Evolutionary conservation across 2,329 filamentous ascomycete genomes (phyloP), one percentile per base, ranked within the genome.

Genomic region (Aspergillus vadensis): DNA sequence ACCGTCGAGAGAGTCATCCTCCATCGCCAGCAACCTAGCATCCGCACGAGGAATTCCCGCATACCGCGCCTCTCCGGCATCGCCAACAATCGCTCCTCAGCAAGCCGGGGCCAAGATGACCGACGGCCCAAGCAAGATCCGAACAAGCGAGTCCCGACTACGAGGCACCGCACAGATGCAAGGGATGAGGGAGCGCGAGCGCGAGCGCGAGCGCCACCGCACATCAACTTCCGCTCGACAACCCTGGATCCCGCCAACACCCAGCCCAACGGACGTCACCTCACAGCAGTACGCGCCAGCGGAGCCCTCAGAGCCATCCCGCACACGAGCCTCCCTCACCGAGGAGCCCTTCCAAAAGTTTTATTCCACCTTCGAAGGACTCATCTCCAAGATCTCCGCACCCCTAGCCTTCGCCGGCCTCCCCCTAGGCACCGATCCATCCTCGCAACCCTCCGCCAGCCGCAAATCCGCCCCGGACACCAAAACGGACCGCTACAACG

Each of bases 361-460:
- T 78, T 99, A 98, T 77, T 93, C 85, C 60, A 92, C 92, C 1
- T 97, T 97, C 70, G 92, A 93, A 58, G 91, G 86, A 57, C 85
- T 97, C 51, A 91, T 98, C 71, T 95, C 92, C 63, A 90, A 89
- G 68, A 86, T 98, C 12, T 96, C 94, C 0, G 92, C 93, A 0
- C 93, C 93, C 1, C 81, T 99, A 30, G 94, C 93, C 3, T 99
- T 97, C 78, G 92, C 95, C 4, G 94, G 94, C 1, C 84, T 99
- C 8, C 95, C 95, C 0, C 82, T 99, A 5, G 85, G 86, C 27
- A 72, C 73, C 30, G 81, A 84, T 2, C 32, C 32, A 55, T 77
- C 79, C 32, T 54, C 71, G 19, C 32, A 36, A 15, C 32, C 32
- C 32, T 36, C 65, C 3, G 66, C 70, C n/a, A 67, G 58, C 50